Conservation (phyloP, 225 moss, liverwort and hornwort species). For the Pseudisothecium myosuroides region DNA sequence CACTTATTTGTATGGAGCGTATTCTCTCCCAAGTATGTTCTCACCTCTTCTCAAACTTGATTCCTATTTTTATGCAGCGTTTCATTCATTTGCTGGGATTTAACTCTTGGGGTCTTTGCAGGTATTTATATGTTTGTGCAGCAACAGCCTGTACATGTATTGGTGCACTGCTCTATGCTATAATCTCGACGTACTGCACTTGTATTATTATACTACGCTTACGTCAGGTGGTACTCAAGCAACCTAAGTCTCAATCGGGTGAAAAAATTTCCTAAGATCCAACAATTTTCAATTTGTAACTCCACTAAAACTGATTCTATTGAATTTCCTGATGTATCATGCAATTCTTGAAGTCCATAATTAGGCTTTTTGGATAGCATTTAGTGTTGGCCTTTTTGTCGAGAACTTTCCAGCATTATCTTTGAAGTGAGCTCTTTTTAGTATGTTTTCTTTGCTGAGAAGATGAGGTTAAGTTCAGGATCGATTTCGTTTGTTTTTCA, state of each 20-base stretch:
- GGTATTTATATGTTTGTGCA: slow-evolving; percentile 67
- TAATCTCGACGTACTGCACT: slow-evolving; percentile 29
- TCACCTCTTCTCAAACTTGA: not conserved
- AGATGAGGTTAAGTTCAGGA: not conserved
- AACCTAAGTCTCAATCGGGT: not conserved
- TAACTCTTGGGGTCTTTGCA: slow-evolving; percentile 10
- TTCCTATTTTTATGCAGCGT: not conserved
- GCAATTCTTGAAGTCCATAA: not conserved
- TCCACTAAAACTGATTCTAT: not conserved
- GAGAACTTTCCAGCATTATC: not conserved
- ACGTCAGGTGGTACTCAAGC: not conserved
- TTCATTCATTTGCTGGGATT: not conserved
- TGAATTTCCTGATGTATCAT: not conserved
- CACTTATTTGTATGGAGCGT: slow-evolving; percentile 94
- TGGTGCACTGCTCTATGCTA: slow-evolving; percentile 34
- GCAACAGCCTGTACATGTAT: slow-evolving; percentile 47
- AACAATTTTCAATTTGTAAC: not conserved
- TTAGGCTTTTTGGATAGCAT: not conserved
- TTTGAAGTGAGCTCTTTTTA: not conserved
- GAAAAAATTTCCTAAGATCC: not conserved
- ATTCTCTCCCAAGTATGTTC: slow-evolving; percentile 77
- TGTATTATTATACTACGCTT: slow-evolving; percentile 9
- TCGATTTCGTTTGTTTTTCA: not conserved
- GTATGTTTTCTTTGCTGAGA: not conserved
- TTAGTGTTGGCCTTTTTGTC: not conserved